Conservation (phyloP, 2,329 filamentous ascomycete genomes). For the Juglanconis sp. region DNA sequence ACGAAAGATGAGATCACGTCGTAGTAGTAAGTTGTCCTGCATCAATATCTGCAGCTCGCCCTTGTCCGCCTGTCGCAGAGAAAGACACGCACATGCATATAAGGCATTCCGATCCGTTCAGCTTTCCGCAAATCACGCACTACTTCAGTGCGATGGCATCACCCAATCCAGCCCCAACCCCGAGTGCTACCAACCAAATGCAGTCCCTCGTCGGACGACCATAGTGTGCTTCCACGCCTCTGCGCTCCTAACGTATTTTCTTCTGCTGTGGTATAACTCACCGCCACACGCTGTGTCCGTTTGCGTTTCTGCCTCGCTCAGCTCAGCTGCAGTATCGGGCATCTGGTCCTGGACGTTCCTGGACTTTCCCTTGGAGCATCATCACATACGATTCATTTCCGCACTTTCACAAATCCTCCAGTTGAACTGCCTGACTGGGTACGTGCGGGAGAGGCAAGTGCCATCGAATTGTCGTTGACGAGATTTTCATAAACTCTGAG, state of each 20-base stretch:
- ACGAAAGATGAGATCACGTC: background rate
- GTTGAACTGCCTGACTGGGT: background rate
- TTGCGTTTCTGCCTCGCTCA: background rate
- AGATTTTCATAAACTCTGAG: conserved; percentile 10
- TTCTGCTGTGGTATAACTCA: background rate
- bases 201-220: background rate
- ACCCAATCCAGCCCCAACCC: background rate
- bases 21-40: background rate
- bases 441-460: conserved; percentile 14
- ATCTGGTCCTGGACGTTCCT: background rate
- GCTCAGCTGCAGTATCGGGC: background rate
- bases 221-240: background rate
- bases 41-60: background rate
- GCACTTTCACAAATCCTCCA: background rate
- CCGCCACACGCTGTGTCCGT: background rate
- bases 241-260: background rate
- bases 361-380: background rate
- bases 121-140: conserved; percentile 3
- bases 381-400: background rate
- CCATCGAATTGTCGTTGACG: conserved; percentile 18
- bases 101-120: background rate
- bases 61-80: background rate
- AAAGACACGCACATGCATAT: background rate
- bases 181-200: conserved; percentile 11
- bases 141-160: conserved; percentile 3